Evolutionary conservation across 2,329 filamentous ascomycete species (phyloP), one percentile per base, ranked within the genome.

Genomic region (Ilyonectria mors-panacis): DNA sequence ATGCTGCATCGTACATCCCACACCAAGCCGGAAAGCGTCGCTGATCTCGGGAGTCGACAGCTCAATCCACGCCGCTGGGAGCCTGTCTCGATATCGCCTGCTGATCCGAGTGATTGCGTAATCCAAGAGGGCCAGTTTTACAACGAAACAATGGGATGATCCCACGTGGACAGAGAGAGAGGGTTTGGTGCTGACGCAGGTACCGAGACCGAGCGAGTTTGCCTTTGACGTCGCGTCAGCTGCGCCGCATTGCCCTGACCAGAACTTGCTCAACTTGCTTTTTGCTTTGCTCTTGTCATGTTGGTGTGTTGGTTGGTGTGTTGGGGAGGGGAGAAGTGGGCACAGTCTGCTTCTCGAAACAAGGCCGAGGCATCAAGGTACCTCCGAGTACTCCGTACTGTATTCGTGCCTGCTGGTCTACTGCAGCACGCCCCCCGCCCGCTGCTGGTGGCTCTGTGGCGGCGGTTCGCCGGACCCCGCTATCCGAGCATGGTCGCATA

Each of bases 1-100:
- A 26, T 5, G 26, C 26, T 26, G 26, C 26, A 26, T 26, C 53
- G 60, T 58, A 53, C 69, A 55, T 72, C 65, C 66, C 59, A 58
- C 68, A 63, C 60, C 64, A 69, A 61, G 63, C 54, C 65, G 54
- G 71, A 65, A 75, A 60, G 64, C 70, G 73, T 54, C 61, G 68
- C 71, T 75, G 66, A 75, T 72, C 73, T 72, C 68, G 71, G 73
- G 66, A 74, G 55, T 60, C 50, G 65, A 53, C 66, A 75, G 63
- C 51, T 63, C 59, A 73, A 50, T 59, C 71, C 73, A 67, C 59
- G 51, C 54, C 45, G 35, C 63, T 66, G 65, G 72, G 62, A 72
- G 62, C 50, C 48, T 45, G 19, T 28, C n/a, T 59, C 44, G 37
- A 62, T 56, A 60, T 56, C 54, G 26, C 35, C 47, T 59, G 50